These are phyloP conservation scores for Psophocarpus tetragonolobus DNA, from an alignment of 306 rosid species.

Conservation along the genomic window DNA sequence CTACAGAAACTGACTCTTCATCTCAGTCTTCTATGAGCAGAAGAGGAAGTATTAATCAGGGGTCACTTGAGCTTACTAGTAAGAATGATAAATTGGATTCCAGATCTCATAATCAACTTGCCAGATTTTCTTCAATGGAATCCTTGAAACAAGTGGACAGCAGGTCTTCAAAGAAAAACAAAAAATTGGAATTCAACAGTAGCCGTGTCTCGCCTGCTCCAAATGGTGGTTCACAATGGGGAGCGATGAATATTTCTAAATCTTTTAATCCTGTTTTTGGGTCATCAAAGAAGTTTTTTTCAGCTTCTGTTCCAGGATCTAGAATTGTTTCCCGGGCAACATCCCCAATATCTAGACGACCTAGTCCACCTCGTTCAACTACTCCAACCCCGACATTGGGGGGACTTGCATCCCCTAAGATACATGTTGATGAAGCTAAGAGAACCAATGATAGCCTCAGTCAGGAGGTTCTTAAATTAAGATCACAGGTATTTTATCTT, in stretches of 20 bases:
- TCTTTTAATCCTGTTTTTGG: conserved; percentile 97
- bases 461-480: conserved; percentile 90
- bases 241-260: conserved; percentile 80
- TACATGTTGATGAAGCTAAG: conserved; percentile 83
- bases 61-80: conserved; percentile 64
- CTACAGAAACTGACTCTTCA: conserved; percentile 69
- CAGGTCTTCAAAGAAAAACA: conserved; percentile 87
- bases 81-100: conserved; percentile 83
- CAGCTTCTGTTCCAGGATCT: conserved; percentile 99
- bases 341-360: conserved; percentile 95
- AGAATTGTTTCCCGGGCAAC: conserved; percentile 99
- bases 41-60: conserved; percentile 90
- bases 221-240: conserved; percentile 93
- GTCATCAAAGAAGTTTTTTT: conserved; percentile 95
- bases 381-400: conserved; percentile 98
- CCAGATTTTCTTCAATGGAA: conserved; percentile 78
- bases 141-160: conserved; percentile 88
- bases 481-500: conserved; percentile 69
- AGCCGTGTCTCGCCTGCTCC: conserved; percentile 97
- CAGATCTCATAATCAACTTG: conserved; percentile 77
- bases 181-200: conserved; percentile 93
- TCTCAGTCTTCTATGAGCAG: conserved; percentile 82
- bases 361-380: conserved; percentile 99
- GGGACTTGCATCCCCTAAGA: conserved; percentile 92
- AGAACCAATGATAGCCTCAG: conserved; percentile 85